Conservation (phyloP, 768 basidiomycete species). For the Coprinopsis cinerea region DNA sequence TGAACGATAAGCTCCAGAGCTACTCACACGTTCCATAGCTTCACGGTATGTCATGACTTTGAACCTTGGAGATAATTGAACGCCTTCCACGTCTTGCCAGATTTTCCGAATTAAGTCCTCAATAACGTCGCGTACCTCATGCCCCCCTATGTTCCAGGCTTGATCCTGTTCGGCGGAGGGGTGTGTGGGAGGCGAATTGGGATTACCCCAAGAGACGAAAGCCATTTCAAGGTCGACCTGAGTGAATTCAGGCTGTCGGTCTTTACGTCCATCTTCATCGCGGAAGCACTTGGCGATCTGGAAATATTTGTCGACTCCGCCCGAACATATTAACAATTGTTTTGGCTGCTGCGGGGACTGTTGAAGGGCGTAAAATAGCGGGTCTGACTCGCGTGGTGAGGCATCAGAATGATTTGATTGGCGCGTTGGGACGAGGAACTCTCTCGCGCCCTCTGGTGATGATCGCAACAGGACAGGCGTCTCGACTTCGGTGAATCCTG, state of each 20-base stretch:
- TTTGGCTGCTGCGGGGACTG: conserved; percentile 98
- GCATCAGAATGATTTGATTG: conserved; percentile 25
- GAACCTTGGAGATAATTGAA: conserved; percentile 59
- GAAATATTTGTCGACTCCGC: conserved; percentile 84
- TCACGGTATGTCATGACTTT: conserved; percentile 82
- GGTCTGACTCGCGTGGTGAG: conserved; percentile 18
- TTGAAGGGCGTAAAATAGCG: conserved; percentile 80
- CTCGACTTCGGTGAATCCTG: conserved; percentile 91
- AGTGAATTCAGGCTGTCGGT: conserved; percentile 95
- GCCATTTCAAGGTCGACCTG: conserved; percentile 97
- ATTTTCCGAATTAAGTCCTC: conserved; percentile 70
- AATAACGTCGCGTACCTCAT: conserved; percentile 72
- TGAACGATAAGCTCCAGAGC: conserved; percentile 12
- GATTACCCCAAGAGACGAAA: conserved; percentile 76
- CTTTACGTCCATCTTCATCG: conserved; percentile 92
- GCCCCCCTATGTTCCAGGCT: conserved; percentile 81
- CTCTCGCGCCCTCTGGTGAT: conserved; percentile 90
- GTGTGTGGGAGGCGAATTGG: conserved; percentile 14
- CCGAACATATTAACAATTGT: conserved; percentile 87
- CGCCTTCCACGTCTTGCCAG: conserved; percentile 66
- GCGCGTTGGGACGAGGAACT: conserved; percentile 87
- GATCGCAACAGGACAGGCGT: conserved; percentile 89
- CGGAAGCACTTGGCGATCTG: conserved; percentile 94
- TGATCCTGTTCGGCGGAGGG: conserved; percentile 19
- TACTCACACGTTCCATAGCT: conserved; percentile 81